Percentiles rank a stretch among this genome's conserved stretches.
Conservation (phyloP, 352 stramenopile genomes). For the Phytophthora macrochlamydospora region DNA sequence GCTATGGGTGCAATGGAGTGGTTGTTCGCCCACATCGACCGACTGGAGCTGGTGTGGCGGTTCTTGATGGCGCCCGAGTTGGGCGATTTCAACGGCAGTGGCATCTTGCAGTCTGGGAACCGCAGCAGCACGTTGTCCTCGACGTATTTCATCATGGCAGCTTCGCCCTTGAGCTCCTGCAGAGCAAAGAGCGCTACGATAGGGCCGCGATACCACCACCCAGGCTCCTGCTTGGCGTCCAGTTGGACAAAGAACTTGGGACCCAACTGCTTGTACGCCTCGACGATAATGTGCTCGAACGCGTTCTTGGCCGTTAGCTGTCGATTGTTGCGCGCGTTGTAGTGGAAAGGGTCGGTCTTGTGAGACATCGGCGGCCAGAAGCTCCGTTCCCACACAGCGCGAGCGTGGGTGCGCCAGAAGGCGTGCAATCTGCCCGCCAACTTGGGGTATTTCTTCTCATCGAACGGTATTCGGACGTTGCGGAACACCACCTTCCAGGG, state of each 20-base stretch:
- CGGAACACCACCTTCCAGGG: slow-evolving; percentile 45
- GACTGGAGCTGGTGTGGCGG: slow-evolving; percentile 16
- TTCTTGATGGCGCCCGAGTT: slow-evolving; percentile 36
- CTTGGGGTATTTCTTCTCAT: slow-evolving; percentile 21
- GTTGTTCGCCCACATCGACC: slow-evolving; percentile 37
- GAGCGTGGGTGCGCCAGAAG: slow-evolving; percentile 48
- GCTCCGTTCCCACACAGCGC: slow-evolving; percentile 56
- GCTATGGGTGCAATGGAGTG: slow-evolving; percentile 13
- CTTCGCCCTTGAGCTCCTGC: slow-evolving; percentile 30
- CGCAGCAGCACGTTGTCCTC: slow-evolving; percentile 31
- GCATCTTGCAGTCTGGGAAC: slow-evolving; percentile 52
- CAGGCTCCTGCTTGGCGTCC: slow-evolving; percentile 44
- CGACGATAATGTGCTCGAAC: slow-evolving; percentile 43
- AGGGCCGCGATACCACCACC: slow-evolving; percentile 58
- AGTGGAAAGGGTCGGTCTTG: slow-evolving; percentile 7
- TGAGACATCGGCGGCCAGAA: slow-evolving; percentile 50
- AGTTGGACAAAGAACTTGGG: slow-evolving; percentile 51
- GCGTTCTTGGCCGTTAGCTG: slow-evolving; percentile 37
- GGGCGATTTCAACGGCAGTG: slow-evolving; percentile 36
- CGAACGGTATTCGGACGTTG: slow-evolving; percentile 46
- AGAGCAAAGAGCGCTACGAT: slow-evolving; percentile 43
- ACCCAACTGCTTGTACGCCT: slow-evolving; percentile 38
- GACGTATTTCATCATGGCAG: slow-evolving; percentile 43
- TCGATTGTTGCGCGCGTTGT: slow-evolving; percentile 32
- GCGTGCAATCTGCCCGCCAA: slow-evolving; percentile 28